A percentile compares a stretch with the other conserved stretches of the same genome.
Evolutionary conservation across 2,329 filamentous ascomycete species (phyloP).

Genomic region (Amylocarpus encephaloides): DNA sequence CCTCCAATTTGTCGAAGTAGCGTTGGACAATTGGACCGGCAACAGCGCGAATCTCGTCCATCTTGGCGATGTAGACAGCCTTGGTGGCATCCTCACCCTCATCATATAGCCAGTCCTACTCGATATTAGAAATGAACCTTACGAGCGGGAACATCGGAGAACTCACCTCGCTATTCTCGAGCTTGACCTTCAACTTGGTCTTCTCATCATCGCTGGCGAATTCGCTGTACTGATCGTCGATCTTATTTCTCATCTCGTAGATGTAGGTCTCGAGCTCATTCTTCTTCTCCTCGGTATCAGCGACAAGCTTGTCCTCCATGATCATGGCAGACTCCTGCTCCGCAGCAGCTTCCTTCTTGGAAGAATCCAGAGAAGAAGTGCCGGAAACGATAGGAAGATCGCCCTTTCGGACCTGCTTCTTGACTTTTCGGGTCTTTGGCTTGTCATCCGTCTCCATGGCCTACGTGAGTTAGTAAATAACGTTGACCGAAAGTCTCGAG

Average conservation of each 20-base stretch:
- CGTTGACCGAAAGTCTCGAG: neutral
- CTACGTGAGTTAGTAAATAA: conserved; percentile 11
- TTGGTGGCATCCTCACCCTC: conserved; percentile 94
- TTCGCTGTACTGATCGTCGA: conserved; percentile 84
- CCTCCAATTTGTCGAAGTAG: conserved; percentile 90
- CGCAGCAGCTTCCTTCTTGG: conserved; percentile 56
- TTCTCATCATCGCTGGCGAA: conserved; percentile 92
- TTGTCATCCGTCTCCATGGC: conserved; percentile 81
- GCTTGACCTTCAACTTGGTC: conserved; percentile 73
- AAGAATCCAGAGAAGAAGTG: conserved; percentile 70
- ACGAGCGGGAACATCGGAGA: neutral
- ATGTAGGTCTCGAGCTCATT: conserved; percentile 98
- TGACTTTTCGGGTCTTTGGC: conserved; percentile 87
- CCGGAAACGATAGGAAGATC: conserved; percentile 82
- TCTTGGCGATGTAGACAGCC: conserved; percentile 88
- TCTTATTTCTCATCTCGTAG: conserved; percentile 93
- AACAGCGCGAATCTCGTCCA: conserved; percentile 88
- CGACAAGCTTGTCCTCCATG: conserved; percentile 97
- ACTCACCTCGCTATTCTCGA: conserved; percentile 79
- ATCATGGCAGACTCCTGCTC: conserved; percentile 90
- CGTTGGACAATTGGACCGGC: conserved; percentile 89
- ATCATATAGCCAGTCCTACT: conserved; percentile 94
- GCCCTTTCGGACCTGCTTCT: conserved; percentile 98
- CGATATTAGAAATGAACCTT: conserved; percentile 17
- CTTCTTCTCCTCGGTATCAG: conserved; percentile 99